phyloP scores from a whole-genome alignment of 2,329 filamentous ascomycete genomes.

The Nothophoma quercina region DNA sequence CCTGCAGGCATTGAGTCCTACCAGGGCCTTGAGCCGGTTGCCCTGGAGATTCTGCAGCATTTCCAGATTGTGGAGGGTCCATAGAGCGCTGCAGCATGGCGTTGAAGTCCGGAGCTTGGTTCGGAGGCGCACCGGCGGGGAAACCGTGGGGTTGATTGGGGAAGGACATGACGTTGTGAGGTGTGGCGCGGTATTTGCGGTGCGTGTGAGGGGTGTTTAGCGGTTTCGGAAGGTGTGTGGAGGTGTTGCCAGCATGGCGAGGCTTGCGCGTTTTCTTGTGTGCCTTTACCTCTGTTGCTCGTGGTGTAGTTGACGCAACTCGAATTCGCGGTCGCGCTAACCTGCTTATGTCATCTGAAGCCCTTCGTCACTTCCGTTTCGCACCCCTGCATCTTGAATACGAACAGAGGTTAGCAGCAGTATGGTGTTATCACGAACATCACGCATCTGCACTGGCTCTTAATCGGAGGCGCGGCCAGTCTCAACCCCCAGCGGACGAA shows the following conservation, averaged over 20 bases:
- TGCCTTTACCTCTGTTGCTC: slow-evolving; percentile 24
- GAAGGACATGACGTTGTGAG: slow-evolving; percentile 33
- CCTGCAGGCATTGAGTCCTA: slow-evolving; percentile 20
- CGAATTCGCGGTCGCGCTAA: slow-evolving; percentile 15
- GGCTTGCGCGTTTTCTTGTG: slow-evolving; percentile 23
- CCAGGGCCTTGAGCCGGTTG: slow-evolving; percentile 38
- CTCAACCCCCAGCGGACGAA: not conserved
- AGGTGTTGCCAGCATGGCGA: slow-evolving; percentile 42
- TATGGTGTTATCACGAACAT: not conserved
- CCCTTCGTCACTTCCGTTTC: slow-evolving; percentile 4
- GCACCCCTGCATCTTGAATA: slow-evolving; percentile 3
- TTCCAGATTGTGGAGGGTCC: slow-evolving; percentile 40
- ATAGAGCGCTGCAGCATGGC: slow-evolving; percentile 48
- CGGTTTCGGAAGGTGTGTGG: slow-evolving; percentile 28
- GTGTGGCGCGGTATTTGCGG: slow-evolving; percentile 6
- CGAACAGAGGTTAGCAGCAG: slow-evolving; percentile 5
- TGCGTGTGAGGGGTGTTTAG: slow-evolving; percentile 23
- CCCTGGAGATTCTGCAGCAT: slow-evolving; percentile 31
- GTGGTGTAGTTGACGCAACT: slow-evolving; percentile 17
- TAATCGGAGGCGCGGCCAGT: not conserved
- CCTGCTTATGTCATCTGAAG: slow-evolving; percentile 3
- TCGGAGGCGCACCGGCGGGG: slow-evolving; percentile 40
- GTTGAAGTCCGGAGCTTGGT: slow-evolving; percentile 45
- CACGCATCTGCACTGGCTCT: not conserved
- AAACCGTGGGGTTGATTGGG: slow-evolving; percentile 40